Percentiles rank a stretch among this genome's conserved stretches.
Evolutionary conservation across 768 basidiomycete species (phyloP).

Genomic region (Solioccasus polychromus): DNA sequence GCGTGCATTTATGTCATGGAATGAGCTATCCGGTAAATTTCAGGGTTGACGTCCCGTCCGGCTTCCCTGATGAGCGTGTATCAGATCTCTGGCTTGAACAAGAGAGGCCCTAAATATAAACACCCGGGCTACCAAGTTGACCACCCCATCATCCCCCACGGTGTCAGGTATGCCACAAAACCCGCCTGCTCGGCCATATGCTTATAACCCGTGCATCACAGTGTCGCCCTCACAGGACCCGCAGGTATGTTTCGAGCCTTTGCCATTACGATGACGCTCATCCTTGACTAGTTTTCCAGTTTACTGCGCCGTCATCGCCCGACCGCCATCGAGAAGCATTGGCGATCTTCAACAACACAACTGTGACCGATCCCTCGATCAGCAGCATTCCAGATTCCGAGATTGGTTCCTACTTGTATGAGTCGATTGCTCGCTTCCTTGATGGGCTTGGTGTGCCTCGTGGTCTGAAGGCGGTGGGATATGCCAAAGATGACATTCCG

Average conservation of each 20-base stretch:
- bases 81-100: conserved; percentile 91
- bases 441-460: conserved; percentile 82
- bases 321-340: conserved; percentile 87
- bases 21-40: conserved; percentile 78
- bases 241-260: conserved; percentile 48
- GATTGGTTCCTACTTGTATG: conserved; percentile 74
- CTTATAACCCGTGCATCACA: conserved; percentile 20
- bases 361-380: conserved; percentile 65
- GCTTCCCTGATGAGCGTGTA: background rate
- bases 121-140: conserved; percentile 87
- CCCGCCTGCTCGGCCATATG: background rate
- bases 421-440: conserved; percentile 86
- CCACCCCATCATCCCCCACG: conserved; percentile 91
- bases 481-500: conserved; percentile 60
- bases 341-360: conserved; percentile 73
- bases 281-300: conserved; percentile 70
- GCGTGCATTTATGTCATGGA: conserved; percentile 87
- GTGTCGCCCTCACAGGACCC: conserved; percentile 87
- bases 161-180: conserved; percentile 54
- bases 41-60: background rate
- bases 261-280: background rate
- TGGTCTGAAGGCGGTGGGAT: conserved; percentile 80
- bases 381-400: conserved; percentile 73
- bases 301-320: conserved; percentile 92
- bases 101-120: conserved; percentile 88